Base-by-base conservation (phyloP, 345 rosid genomes). In the Cardamine resedifolia region DNA sequence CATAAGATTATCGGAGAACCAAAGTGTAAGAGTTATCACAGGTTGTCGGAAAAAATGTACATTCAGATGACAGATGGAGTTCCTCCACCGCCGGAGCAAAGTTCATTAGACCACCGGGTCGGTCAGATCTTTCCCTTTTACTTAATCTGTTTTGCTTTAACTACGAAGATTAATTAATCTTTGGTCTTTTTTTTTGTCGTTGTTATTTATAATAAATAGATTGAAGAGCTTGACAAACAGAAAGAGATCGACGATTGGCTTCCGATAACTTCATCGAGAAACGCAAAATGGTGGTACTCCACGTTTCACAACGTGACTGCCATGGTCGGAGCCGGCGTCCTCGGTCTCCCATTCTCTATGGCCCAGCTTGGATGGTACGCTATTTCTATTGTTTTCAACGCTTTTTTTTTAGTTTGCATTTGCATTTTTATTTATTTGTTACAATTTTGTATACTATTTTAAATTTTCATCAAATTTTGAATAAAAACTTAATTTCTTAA, bases 251-350 rank as follows among this genome's bases (percentile, higher is more conserved):
- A 90, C 11, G 90, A 85, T 0, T 87, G 97, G 95, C 85, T 90
- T 52, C 97, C 97, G 0, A 85, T 90, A 38, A 87, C 90, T 6
- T 81, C 90, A 4, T 81, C 89, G 2, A 87, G 97, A 50, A 83
- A 88, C 24, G 95, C 90, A 4, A 91, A 85, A 84, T 91, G 97
- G 97, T 91, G 97, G 97, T 86, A 87, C 77, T 77, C 97, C 16
- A 78, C 96, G 36, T 91, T 91, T 72, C 96, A 91, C 90, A 89
- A 89, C 72, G 90, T 91, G 79, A 89, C 97, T 3, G 93, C 97
- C 66, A 89, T 91, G 91, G 97, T 91, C 58, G 93, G 97, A 16
- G 96, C 96, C 19, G 93, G 97, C 16, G 96, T 89, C 57, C 96
- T 91, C 63, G 80, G 93, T 59, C 92, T 91, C 38, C 97, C 97